Evolutionary conservation across 1,139 yeast species (phyloP).

Genomic region (Lodderomyces parapsilosis): DNA sequence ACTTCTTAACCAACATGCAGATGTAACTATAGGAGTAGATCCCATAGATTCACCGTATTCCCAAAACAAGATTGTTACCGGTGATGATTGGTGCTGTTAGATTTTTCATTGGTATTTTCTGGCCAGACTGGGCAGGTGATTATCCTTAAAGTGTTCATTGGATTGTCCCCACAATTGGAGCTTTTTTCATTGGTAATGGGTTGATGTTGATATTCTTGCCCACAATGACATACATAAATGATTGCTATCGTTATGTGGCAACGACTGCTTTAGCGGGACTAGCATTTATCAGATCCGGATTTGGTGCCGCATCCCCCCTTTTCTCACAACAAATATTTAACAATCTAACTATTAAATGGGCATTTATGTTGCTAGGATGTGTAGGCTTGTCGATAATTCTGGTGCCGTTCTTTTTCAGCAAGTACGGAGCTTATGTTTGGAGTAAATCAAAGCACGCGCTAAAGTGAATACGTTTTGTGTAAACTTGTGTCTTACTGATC

Average conservation of each 20-base stretch:
- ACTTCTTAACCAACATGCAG: too few species aligned
- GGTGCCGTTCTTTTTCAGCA: constrained; percentile 69
- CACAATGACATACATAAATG: constrained; percentile 75
- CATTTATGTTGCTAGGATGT: constrained; percentile 73
- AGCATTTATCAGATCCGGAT: constrained; percentile 65
- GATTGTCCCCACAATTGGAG: constrained; percentile 79
- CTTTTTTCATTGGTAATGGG: constrained; percentile 71
- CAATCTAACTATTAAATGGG: constrained; percentile 78
- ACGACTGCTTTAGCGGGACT: constrained; percentile 90
- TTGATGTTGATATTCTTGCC: constrained; percentile 73
- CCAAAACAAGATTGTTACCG: constrained; percentile 75
- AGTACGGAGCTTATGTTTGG: constrained; percentile 56
- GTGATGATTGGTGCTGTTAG: constrained; percentile 66
- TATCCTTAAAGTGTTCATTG: constrained; percentile 67
- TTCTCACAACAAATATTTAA: constrained; percentile 66
- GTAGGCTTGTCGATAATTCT: constrained; percentile 63
- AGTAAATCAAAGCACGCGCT: constrained; percentile 64
- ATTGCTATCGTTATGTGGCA: constrained; percentile 71
- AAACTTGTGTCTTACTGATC: too few species aligned
- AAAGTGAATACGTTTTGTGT: neutral
- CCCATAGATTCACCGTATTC: too few species aligned
- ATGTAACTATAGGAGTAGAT: too few species aligned
- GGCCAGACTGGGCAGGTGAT: constrained; percentile 85
- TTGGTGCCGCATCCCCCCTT: constrained; percentile 52
- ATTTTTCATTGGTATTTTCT: constrained; percentile 74